These are phyloP conservation scores for Orychophragmus violaceus DNA, from an alignment of 345 rosid species.

Conservation along the genomic window DNA sequence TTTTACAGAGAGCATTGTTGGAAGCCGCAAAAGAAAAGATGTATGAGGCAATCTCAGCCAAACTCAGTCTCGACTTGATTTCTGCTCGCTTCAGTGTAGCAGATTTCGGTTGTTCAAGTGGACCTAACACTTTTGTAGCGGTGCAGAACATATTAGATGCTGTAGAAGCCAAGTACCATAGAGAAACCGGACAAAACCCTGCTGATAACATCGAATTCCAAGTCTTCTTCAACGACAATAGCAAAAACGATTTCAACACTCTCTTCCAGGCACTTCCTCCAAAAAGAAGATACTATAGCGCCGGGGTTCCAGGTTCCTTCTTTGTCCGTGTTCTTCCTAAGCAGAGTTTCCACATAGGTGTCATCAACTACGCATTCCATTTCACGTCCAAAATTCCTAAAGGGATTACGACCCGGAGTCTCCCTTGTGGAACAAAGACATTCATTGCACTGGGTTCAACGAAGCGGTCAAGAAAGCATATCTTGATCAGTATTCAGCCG, in stretches of 20 bases:
- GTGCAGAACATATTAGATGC: constrained; percentile 20
- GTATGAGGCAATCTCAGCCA: neutral
- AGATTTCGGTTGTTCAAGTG: constrained; percentile 28
- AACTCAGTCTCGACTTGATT: constrained; percentile 2
- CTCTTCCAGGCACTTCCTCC: constrained; percentile 40
- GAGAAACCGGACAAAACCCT: neutral
- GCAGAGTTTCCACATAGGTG: constrained; percentile 29
- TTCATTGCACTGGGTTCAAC: constrained; percentile 34
- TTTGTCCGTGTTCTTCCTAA: constrained; percentile 31
- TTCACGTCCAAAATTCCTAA: constrained; percentile 32
- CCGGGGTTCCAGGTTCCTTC: constrained; percentile 39
- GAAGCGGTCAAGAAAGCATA: constrained; percentile 28
- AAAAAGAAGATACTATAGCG: constrained; percentile 16
- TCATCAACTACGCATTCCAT: constrained; percentile 33
- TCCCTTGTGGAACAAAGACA: constrained; percentile 36
- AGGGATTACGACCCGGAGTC: constrained; percentile 27
- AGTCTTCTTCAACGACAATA: constrained; percentile 33
- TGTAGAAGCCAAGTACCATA: neutral
- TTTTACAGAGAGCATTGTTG: constrained; percentile 5
- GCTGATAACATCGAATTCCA: constrained; percentile 23
- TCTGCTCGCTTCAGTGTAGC: neutral
- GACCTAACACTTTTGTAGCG: constrained; percentile 19
- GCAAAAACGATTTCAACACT: constrained; percentile 52
- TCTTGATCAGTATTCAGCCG: constrained; percentile 28
- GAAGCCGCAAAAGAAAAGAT: constrained; percentile 14